Conservation (phyloP, 345 rosid species). For the Microthlaspi erraticum region DNA sequence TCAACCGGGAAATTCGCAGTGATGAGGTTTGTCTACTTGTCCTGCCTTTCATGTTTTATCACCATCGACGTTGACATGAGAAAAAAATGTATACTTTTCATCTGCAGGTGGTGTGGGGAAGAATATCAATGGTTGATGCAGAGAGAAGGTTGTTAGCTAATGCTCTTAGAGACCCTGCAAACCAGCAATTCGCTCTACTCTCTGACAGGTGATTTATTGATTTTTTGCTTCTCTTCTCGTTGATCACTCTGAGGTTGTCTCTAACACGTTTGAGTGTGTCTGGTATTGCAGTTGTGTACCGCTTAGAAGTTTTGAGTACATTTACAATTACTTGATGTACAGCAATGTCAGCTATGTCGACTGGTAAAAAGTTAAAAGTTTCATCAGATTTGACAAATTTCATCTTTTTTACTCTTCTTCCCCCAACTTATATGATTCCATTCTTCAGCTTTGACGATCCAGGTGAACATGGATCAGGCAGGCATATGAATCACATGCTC, state of each 20-base stretch:
- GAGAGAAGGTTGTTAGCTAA: constrained; percentile 62
- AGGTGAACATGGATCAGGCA: constrained; percentile 95
- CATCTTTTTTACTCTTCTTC: constrained; percentile 1
- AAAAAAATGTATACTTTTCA: background rate
- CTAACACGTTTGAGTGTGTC: constrained; percentile 25
- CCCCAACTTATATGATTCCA: constrained; percentile 1
- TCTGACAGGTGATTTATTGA: constrained; percentile 58
- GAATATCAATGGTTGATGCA: constrained; percentile 72
- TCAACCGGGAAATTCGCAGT: constrained; percentile 65
- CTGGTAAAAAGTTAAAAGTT: constrained; percentile 58
- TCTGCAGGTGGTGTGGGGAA: constrained; percentile 70
- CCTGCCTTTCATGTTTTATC: background rate
- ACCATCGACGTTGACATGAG: background rate
- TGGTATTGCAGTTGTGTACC: constrained; percentile 84
- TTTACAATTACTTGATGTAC: constrained; percentile 85
- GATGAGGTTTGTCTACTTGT: constrained; percentile 51
- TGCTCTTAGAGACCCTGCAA: constrained; percentile 64
- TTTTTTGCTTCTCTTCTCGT: background rate
- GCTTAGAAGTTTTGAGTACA: constrained; percentile 79
- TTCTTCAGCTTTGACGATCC: constrained; percentile 84
- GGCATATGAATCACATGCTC: constrained; percentile 91
- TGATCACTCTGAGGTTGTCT: background rate
- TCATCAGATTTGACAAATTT: background rate
- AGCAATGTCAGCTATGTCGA: constrained; percentile 86
- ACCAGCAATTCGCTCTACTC: constrained; percentile 67